A percentile compares a stretch with the other conserved stretches of the same genome.
These are phyloP conservation scores for Limnanthes douglasii DNA, from an alignment of 345 rosid genomes.

Conservation along the genomic window DNA sequence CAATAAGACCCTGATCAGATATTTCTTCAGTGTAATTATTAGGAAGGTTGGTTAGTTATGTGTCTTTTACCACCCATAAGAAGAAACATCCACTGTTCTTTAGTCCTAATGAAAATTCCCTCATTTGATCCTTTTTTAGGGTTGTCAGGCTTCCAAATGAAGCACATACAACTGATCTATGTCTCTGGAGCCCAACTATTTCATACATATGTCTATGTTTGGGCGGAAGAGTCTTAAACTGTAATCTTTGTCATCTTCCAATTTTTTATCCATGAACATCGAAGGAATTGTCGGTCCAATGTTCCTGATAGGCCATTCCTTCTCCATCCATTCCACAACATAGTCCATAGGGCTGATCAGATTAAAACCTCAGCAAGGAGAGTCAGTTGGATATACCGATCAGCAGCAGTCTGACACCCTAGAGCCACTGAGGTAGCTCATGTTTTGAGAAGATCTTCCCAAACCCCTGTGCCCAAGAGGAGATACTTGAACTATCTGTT, in stretches of 20 bases:
- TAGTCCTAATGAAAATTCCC: slow-evolving; percentile 9
- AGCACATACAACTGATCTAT: slow-evolving; percentile 6
- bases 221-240: slow-evolving; percentile 13
- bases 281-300: slow-evolving; percentile 26
- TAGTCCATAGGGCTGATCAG: too few relatives aligned
- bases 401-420: too few relatives aligned
- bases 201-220: not conserved
- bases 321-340: slow-evolving; percentile 16
- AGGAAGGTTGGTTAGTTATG: slow-evolving; percentile 6
- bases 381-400: too few relatives aligned
- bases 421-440: too few relatives aligned
- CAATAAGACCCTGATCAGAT: slow-evolving; percentile 12
- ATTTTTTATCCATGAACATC: slow-evolving; percentile 14
- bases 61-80: slow-evolving; percentile 8
- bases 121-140: slow-evolving; percentile 7
- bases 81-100: not conserved
- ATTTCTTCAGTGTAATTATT: slow-evolving; percentile 5
- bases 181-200: not conserved
- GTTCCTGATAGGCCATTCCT: slow-evolving; percentile 7
- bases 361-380: too few relatives aligned
- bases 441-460: too few relatives aligned
- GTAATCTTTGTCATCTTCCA: slow-evolving; percentile 16
- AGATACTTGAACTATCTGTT: too few relatives aligned
- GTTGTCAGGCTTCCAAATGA: slow-evolving; percentile 9
- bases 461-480: too few relatives aligned